Evolutionary conservation across 2,329 filamentous ascomycete genomes (phyloP), one percentile per base, ranked within the genome.

Genomic region (Ascosphaera aggregata): DNA sequence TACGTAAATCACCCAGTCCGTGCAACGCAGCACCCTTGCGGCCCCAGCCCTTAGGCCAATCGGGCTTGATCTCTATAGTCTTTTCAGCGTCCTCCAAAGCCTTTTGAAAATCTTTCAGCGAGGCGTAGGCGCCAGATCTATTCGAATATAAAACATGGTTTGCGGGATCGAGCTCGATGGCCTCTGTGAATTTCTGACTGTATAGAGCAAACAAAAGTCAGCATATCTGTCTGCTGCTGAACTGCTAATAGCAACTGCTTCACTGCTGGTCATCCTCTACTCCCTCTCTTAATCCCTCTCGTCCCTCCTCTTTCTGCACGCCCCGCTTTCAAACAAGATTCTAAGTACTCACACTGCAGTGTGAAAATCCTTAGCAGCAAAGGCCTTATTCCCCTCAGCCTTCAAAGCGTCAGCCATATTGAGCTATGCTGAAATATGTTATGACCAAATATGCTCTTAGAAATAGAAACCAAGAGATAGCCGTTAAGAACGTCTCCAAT

Each of bases 141-240:
- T 98, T 98, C 54, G 85, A 95, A 69, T 86, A 98, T 42, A 98
- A 78, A 48, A 98, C 86, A 60, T 98, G 89, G 60, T 98, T 98
- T 44, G 66, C 63, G 38, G 85, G 77, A 45, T 94, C 80, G 52
- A 92, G 62, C 41, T 73, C 78, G 54, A 98, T 94, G 39, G 89
- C 89, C 61, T 93, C 71, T 42, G 84, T 79, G 62, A 98, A 98
- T 55, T 94, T 89, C 49, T 85, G 77, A 57, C 86, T 94, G 49
- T 34, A 37, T 32, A 38, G 37, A 17, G 8, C 20, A 3, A 42
- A 36, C n/a, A 32, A 38, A 18, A n/a, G 24, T 38, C 22, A 27
- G 22, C 11, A 27, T 27, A 7, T 27, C 7, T 11, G 22, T 11
- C 7, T 24, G 34, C 38, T 16, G 39, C 34, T 42, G 17, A 35